phyloP scores from a whole-genome alignment of 306 rosid species.

The Cucurbita pepo region DNA sequence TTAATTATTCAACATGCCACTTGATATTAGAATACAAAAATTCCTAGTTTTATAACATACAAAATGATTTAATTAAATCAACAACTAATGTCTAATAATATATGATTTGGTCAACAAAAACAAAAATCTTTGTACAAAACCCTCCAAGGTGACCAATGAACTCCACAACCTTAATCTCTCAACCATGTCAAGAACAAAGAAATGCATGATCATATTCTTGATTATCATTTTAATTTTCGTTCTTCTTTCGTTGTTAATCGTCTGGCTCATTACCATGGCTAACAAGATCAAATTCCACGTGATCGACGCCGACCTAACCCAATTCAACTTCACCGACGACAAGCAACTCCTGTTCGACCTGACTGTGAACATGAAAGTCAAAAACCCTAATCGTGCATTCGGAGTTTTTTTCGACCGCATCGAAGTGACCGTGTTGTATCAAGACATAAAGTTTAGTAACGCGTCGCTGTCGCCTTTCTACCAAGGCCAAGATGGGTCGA shows the following conservation, averaged over 20 bases:
- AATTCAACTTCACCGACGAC: neutral
- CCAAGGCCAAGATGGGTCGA: neutral
- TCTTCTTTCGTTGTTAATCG: neutral
- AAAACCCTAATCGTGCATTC: neutral
- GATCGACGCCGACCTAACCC: neutral
- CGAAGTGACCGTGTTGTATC: neutral
- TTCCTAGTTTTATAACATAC: neutral
- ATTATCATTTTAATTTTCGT: neutral
- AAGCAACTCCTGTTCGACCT: neutral
- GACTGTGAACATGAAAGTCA: neutral
- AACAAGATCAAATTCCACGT: neutral
- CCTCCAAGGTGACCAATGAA: neutral
- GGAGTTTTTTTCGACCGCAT: neutral
- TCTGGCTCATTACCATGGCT: neutral
- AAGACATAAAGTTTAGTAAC: neutral
- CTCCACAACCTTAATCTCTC: neutral
- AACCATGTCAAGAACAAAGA: neutral
- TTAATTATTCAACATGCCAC: neutral
- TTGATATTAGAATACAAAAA: neutral
- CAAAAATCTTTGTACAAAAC: neutral
- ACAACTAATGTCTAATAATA: neutral
- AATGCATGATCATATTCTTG: neutral
- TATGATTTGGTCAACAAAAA: neutral
- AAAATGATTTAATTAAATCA: neutral
- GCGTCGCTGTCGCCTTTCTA: neutral